These are phyloP conservation scores for Podospora tetraspora DNA, from an alignment of 495 filamentous ascomycete species.

Conservation along the genomic window DNA sequence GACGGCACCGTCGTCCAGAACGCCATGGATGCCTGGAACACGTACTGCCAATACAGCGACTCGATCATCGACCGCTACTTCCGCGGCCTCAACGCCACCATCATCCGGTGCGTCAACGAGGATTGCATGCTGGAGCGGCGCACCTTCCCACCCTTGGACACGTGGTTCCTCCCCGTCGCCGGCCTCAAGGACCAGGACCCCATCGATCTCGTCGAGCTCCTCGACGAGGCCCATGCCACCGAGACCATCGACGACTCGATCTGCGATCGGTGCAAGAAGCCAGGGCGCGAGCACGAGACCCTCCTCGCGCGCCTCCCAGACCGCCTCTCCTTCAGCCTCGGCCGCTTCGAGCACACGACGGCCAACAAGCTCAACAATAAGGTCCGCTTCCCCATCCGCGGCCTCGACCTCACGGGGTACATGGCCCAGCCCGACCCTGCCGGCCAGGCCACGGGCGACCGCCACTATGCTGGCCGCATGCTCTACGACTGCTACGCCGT, in stretches of 20 bases:
- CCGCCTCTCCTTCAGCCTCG: conserved; percentile 30
- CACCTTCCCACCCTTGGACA: conserved; percentile 21
- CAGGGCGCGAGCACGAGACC: conserved; percentile 24
- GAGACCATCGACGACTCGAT: conserved; percentile 11
- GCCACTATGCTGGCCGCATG: conserved; percentile 24
- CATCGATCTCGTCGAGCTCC: conserved; percentile 21
- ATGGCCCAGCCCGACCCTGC: conserved; percentile 21
- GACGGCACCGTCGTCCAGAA: conserved; percentile 22
- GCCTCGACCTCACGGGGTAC: conserved; percentile 35
- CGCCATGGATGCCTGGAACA: conserved; percentile 28
- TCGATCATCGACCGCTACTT: conserved; percentile 38
- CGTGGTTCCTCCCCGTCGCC: conserved; percentile 22
- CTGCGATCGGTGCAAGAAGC: conserved; percentile 30
- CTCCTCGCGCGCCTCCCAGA: conserved; percentile 33
- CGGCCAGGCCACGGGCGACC: conserved; percentile 11
- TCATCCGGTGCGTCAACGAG: conserved; percentile 23
- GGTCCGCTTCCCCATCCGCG: conserved; percentile 33
- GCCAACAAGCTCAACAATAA: conserved; percentile 24
- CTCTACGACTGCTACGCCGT: conserved; percentile 45
- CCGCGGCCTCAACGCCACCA: conserved; percentile 29
- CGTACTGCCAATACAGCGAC: conserved; percentile 18
- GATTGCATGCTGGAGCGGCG: conserved; percentile 18
- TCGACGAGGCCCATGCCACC: conserved; percentile 14
- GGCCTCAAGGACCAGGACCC: conserved; percentile 14
- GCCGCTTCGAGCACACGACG: conserved; percentile 23